Evolutionary conservation across 306 rosid species (phyloP).

Genomic region (Glycine latifolia): DNA sequence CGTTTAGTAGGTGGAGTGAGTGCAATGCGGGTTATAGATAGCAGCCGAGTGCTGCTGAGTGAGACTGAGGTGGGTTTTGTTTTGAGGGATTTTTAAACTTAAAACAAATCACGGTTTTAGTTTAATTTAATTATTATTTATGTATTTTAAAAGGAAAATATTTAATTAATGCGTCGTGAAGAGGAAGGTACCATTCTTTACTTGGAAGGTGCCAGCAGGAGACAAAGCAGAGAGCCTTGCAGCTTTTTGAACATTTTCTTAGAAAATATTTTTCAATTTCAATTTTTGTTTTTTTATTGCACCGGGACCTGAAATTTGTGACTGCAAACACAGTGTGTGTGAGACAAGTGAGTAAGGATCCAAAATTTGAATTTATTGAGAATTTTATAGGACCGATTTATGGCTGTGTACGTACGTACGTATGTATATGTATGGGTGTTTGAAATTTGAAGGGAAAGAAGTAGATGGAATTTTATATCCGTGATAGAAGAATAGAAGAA

Average conservation of each 20-base stretch:
- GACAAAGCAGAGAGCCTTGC: slow-evolving; percentile 26
- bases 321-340: neutral
- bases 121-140: neutral
- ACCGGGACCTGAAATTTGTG: slow-evolving; percentile 10
- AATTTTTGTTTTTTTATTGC: slow-evolving; percentile 9
- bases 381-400: slow-evolving; percentile 31
- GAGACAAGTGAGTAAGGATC: slow-evolving; percentile 12
- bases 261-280: neutral
- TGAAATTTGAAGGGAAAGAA: slow-evolving; percentile 13
- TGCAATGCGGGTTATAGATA: neutral
- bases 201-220: slow-evolving; percentile 16
- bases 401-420: neutral
- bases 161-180: slow-evolving; percentile 3
- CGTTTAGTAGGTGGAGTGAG: slow-evolving; percentile 9
- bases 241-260: neutral
- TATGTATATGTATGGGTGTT: neutral
- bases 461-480: slow-evolving; percentile 8
- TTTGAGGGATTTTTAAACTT: neutral
- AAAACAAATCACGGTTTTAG: neutral
- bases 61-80: neutral
- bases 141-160: neutral
- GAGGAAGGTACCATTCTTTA: slow-evolving; percentile 39
- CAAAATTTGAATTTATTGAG: slow-evolving; percentile 21
- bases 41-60: too few relatives aligned
- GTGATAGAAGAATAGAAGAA: neutral